Percentiles rank a stretch among this genome's conserved stretches.
phyloP scores from a whole-genome alignment of 2,329 filamentous ascomycete species.

The Neonectria punicea region DNA sequence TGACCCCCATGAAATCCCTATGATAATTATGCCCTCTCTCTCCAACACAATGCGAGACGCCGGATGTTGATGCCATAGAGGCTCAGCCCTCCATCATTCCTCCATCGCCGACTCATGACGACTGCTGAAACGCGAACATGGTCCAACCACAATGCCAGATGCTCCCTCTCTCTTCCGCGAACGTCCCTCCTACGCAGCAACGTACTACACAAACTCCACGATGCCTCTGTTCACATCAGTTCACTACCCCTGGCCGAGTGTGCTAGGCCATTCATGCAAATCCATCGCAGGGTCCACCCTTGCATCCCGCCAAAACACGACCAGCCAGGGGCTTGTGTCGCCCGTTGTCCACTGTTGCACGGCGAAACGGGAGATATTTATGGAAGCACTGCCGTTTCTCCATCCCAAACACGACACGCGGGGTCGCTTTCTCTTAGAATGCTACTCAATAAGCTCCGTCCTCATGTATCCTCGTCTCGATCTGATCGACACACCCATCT shows the following conservation, averaged over 20 bases:
- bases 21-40: conserved; percentile 21
- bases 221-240: conserved; percentile 9
- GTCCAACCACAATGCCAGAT: conserved; percentile 12
- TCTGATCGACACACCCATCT: conserved; percentile 13
- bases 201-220: conserved; percentile 12
- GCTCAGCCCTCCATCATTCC: conserved; percentile 8
- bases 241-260: conserved; percentile 14
- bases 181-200: not conserved
- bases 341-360: conserved; percentile 10
- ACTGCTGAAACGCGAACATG: conserved; percentile 17
- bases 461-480: conserved; percentile 1
- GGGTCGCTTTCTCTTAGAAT: conserved; percentile 2
- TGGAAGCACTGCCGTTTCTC: conserved; percentile 17
- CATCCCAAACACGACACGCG: conserved; percentile 7
- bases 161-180: not conserved
- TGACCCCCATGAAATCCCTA: conserved; percentile 1
- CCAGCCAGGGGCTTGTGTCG: conserved; percentile 12
- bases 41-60: conserved; percentile 24
- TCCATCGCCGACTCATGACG: conserved; percentile 10
- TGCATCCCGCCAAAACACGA: not conserved
- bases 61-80: conserved; percentile 17
- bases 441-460: conserved; percentile 5
- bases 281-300: conserved; percentile 16
- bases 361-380: conserved; percentile 14
- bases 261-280: conserved; percentile 24